phyloP scores from a whole-genome alignment of 176 grass and related monocot species.

The Canna indica region DNA sequence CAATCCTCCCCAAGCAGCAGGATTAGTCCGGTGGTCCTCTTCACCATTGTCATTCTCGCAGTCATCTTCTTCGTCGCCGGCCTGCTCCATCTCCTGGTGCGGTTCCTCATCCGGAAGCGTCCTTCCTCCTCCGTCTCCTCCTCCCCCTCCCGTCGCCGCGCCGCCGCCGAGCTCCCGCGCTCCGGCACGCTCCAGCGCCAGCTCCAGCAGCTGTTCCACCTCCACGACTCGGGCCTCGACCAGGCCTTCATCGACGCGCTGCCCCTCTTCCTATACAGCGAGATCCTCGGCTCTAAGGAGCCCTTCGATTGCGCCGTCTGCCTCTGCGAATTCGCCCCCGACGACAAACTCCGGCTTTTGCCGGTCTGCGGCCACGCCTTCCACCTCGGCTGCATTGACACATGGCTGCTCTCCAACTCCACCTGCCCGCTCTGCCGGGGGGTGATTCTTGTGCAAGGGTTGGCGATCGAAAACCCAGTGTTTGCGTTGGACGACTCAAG shows the following conservation, averaged over 20 bases:
- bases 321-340: slow-evolving; percentile 48
- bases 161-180: slow-evolving; percentile 21
- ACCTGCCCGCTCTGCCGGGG: slow-evolving; percentile 86
- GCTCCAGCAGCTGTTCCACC: slow-evolving; percentile 69
- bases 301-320: slow-evolving; percentile 93
- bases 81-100: slow-evolving; percentile 60
- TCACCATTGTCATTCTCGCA: slow-evolving; percentile 74
- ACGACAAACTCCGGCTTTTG: slow-evolving; percentile 80
- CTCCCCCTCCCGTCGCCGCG: neutral
- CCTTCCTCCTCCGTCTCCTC: slow-evolving; percentile 2
- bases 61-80: slow-evolving; percentile 73
- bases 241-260: slow-evolving; percentile 67
- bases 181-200: slow-evolving; percentile 52
- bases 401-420: slow-evolving; percentile 79
- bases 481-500: slow-evolving; percentile 31
- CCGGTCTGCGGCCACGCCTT: slow-evolving; percentile 86
- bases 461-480: slow-evolving; percentile 27
- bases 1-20: slow-evolving; percentile 26
- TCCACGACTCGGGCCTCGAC: slow-evolving; percentile 53
- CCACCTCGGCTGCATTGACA: slow-evolving; percentile 78
- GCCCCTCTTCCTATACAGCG: slow-evolving; percentile 64
- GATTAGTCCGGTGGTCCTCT: slow-evolving; percentile 70
- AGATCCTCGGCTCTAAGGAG: slow-evolving; percentile 51
- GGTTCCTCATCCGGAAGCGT: slow-evolving; percentile 56
- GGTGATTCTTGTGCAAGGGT: slow-evolving; percentile 25